Base-by-base conservation (phyloP, 176 grass and related monocot genomes). In the Carex myosuroides region DNA sequence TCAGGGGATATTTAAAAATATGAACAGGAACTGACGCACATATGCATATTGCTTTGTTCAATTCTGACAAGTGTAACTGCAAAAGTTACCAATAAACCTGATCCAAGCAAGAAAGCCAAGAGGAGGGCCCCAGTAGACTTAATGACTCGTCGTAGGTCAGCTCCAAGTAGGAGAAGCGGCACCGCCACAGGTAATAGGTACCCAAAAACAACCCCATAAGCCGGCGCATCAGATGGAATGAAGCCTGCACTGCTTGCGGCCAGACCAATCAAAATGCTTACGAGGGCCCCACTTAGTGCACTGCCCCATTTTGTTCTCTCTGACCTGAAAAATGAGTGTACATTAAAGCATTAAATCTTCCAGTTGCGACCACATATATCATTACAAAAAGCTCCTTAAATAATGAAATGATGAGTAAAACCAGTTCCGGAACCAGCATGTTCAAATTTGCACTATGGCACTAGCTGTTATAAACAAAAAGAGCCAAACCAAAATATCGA, bases 61-160 rank as follows among this genome's bases (percentile, higher is more conserved):
- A 74, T 76, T 54, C 48, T 29, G 11, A 76, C 21, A 17, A 16
- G 62, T 33, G 39, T 29, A 44, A 75, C 58, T 55, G 67, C 18
- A 74, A 66, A 70, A 66, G 20, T 8, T 60, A 13, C 2, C 55
- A 69, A 75, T 20, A 60, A 70, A 87, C 89, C 89, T 59, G 89
- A 87, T 63, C 94, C 94, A 80, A 97, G 84, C 11, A 97, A 65
- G 85, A 97, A 97, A 29, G 94, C 90, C 50, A 90, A 79, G 85
- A 94, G 87, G 59, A 97, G 90, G 67, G 88, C 84, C 30, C 92
- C 94, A 54, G 94, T 94, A 59, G 94, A 62, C 85, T 78, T 83
- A 66, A 97, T 64, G 82, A 94, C 86, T 39, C 94, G 94, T 50
- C 90, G 92, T 26, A 97, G 86, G 87, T 97, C 92, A 10, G 94